Evolutionary conservation across 2,329 filamentous ascomycete species (phyloP).

Genomic region (Didymella arachidicola): DNA sequence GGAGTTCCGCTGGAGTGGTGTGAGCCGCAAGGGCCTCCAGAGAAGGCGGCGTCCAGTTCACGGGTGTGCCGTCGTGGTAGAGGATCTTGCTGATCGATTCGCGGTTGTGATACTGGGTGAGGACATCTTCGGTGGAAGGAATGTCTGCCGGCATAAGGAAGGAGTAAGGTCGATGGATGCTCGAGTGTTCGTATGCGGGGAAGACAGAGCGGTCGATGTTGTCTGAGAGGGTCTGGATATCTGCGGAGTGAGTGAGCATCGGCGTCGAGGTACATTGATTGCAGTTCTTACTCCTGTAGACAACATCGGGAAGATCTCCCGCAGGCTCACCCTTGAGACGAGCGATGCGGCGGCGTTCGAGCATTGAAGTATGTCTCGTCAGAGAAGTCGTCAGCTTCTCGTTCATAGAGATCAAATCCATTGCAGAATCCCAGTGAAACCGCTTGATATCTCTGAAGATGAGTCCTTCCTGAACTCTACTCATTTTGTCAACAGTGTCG

Average conservation of each 20-base stretch:
- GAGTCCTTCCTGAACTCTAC: constrained; percentile 34
- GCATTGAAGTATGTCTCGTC: constrained; percentile 42
- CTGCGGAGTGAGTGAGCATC: constrained; percentile 27
- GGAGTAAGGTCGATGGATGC: constrained; percentile 7
- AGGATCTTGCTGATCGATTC: constrained; percentile 25
- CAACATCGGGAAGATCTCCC: constrained; percentile 30
- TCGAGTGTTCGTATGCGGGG: constrained; percentile 31
- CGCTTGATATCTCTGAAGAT: constrained; percentile 37
- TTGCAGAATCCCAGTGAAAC: constrained; percentile 41
- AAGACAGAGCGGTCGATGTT: constrained; percentile 40
- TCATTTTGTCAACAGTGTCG: constrained; percentile 41
- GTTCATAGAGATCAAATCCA: constrained; percentile 37
- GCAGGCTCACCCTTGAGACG: constrained; percentile 38
- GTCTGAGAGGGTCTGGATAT: constrained; percentile 32
- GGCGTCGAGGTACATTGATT: background rate
- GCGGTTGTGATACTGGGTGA: constrained; percentile 14
- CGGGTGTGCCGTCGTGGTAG: constrained; percentile 20
- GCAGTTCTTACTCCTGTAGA: constrained; percentile 28
- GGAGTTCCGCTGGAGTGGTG: constrained; percentile 1
- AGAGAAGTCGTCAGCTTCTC: constrained; percentile 37
- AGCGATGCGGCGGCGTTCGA: constrained; percentile 44
- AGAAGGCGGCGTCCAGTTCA: constrained; percentile 1
- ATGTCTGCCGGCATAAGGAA: constrained; percentile 27
- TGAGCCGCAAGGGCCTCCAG: background rate
- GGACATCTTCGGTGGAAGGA: constrained; percentile 20